Base-by-base conservation (phyloP, 2,329 filamentous ascomycete genomes). In the Penicillium sp. region DNA sequence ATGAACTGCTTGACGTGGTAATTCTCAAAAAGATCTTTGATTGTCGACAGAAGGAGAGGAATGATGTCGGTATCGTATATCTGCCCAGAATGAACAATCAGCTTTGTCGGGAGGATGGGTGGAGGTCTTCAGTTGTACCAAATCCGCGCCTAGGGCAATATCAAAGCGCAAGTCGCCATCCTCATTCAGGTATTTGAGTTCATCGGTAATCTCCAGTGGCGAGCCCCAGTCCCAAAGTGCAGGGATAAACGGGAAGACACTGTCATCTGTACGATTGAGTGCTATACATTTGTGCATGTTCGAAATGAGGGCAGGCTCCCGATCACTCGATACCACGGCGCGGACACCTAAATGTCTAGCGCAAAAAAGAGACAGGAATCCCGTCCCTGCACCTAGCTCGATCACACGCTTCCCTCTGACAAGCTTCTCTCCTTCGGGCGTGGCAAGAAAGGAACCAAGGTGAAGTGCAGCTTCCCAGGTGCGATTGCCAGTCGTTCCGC, bases 391-490 rank as follows among this genome's bases (percentile, higher is more conserved):
- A 29, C 84, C 84, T 4, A 86, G 73, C 60, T 86, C 83, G 4
- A 86, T 70, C 2, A 86, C 64, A 12, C 68, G 75, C 55, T 80
- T 83, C 3, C 71, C 75, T 4, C 60, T 58, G 13, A 86, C 64
- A 4, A 76, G 59, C 2, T 61, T 52, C 37, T 65, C 67, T n/a
- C 78, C 79, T 9, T 59, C 41, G 4, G 67, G 58, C 4, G 64
- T 73, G 11, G 75, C 65, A 3, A 86, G 72, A 59, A 80, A 86
- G 2, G 78, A 75, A 8, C 76, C 82, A 1, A 86, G 75, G 55
- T 84, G 79, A 4, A 86, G 68, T 5, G 83, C 80, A 4, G 81
- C 83, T 66, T 86, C 83, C 84, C 84, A 86, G 3, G 84, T 87
- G 34, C 83, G 76, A 42, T 83, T 79, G 0, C 84, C 84, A 0